phyloP scores from a whole-genome alignment of 805 yeast genomes.

The Maudiozyma bulderi region DNA sequence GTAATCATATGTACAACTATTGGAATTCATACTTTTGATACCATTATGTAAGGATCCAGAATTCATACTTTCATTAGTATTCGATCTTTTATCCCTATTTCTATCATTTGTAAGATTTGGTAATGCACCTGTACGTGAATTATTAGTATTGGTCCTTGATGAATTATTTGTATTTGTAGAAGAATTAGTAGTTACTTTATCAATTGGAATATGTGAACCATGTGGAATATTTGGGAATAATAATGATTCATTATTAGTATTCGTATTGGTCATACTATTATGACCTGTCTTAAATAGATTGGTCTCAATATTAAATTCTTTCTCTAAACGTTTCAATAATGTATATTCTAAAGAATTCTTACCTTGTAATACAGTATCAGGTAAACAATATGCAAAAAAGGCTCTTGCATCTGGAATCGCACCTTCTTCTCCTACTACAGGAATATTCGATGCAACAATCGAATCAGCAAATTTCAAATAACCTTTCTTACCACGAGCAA shows the following conservation, averaged over 20 bases:
- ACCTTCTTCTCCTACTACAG: slow-evolving; percentile 7
- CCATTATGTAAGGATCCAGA: not conserved
- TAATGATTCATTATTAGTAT: slow-evolving; percentile 3
- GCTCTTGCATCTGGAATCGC: slow-evolving; percentile 31
- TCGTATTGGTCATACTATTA: too few relatives aligned
- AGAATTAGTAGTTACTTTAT: not conserved
- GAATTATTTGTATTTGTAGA: not conserved
- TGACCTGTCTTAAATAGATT: not conserved
- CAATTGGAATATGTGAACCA: slow-evolving; percentile 3
- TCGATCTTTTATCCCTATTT: not conserved
- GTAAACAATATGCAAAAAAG: slow-evolving; percentile 26
- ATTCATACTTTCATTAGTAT: not conserved
- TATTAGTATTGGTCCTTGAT: not conserved
- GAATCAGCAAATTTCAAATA: slow-evolving; percentile 32
- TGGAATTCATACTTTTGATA: not conserved
- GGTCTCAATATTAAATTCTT: slow-evolving; percentile 14
- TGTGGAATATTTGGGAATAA: slow-evolving; percentile 15
- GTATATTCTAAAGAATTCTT: slow-evolving; percentile 7
- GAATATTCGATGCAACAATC: slow-evolving; percentile 27
- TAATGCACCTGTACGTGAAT: not conserved
- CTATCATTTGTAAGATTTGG: not conserved
- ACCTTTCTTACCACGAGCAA: slow-evolving; percentile 29
- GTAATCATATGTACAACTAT: not conserved
- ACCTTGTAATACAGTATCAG: slow-evolving; percentile 11
- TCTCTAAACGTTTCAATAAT: slow-evolving; percentile 16